These are phyloP conservation scores for Talaromyces rugulosus DNA, from an alignment of 2,329 filamentous ascomycete genomes.

Conservation along the genomic window DNA sequence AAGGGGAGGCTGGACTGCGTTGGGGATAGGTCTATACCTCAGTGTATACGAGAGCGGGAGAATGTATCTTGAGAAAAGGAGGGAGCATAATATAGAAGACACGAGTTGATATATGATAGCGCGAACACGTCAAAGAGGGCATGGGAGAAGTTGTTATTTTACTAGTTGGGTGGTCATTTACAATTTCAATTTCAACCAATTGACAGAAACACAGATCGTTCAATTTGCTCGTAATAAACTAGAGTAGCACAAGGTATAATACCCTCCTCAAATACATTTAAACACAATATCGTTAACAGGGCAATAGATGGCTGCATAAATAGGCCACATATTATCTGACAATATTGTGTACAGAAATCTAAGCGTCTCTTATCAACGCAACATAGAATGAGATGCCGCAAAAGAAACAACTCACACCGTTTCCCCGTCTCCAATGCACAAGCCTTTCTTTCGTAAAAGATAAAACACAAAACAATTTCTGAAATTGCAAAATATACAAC, in stretches of 20 bases:
- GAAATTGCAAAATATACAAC: not conserved
- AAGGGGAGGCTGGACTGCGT: conserved; percentile 72
- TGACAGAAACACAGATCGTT: not conserved
- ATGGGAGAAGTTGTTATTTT: not conserved
- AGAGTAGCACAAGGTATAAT: not conserved
- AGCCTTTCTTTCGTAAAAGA: not conserved
- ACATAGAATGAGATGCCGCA: too few species aligned
- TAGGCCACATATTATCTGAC: too few species aligned
- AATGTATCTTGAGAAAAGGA: conserved; percentile 46
- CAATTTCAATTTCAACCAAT: not conserved
- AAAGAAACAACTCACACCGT: too few species aligned
- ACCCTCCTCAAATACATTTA: not conserved
- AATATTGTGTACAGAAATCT: too few species aligned
- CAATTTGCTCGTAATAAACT: not conserved
- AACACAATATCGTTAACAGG: too few species aligned
- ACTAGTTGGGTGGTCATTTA: not conserved
- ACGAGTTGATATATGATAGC: not conserved
- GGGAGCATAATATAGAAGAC: conserved; percentile 8
- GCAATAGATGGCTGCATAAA: too few species aligned
- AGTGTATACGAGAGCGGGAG: conserved; percentile 81
- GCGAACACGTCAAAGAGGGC: too few species aligned
- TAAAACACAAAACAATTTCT: not conserved
- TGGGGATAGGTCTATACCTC: conserved; percentile 79
- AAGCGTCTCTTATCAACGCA: too few species aligned
- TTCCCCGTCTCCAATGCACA: not conserved